Base-by-base conservation (phyloP, 2,329 filamentous ascomycete genomes). In the Pseudopithomyces chartarum region DNA sequence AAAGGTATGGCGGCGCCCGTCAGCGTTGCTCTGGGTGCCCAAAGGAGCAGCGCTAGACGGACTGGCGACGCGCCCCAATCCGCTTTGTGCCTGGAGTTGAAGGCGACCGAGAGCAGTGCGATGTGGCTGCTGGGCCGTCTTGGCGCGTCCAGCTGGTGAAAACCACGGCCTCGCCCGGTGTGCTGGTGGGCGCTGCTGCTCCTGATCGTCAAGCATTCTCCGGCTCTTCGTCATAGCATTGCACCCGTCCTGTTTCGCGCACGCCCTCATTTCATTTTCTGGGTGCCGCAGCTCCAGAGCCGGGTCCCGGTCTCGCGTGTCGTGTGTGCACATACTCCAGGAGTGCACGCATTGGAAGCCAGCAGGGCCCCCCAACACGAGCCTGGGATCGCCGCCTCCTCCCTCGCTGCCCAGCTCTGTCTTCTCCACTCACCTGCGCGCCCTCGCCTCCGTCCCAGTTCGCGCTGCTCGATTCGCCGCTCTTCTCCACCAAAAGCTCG, bases 31-130 rank as follows among this genome's bases (percentile, higher is more conserved):
- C 13, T 52, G 52, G 55, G 56, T 61, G 56, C 64, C 55, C 57
- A 63, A 61, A 54, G 33, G 51, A 42, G 57, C 36, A 29, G 15
- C 20, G 57, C 59, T 64, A 62, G 26, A 33, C 55, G 56, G 43
- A 44, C 33, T 17, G 17, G 29, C 15, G 17, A 17, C 52, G 44
- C 57, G 48, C 52, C 54, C 33, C 56, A 54, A 54, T 54, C 60
- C 61, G 60, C 56, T 62, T 58, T 61, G 56, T 55, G 56, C 57
- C 56, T 61, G 49, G 32, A 60, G 52, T 17, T 19, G 40, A 43
- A 11, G 19, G 6, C 10, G 15, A 6, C 34, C 3, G 47, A 26
- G 17, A 33, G 39, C 39, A 50, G 39, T 8, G 47, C 47, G 47
- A 19, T 10, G 38, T n/a, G 5, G 5, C 34, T 38, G 34, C 34